Conservation (phyloP, 2,329 filamentous ascomycete genomes). For the Cladosporium sp. region DNA sequence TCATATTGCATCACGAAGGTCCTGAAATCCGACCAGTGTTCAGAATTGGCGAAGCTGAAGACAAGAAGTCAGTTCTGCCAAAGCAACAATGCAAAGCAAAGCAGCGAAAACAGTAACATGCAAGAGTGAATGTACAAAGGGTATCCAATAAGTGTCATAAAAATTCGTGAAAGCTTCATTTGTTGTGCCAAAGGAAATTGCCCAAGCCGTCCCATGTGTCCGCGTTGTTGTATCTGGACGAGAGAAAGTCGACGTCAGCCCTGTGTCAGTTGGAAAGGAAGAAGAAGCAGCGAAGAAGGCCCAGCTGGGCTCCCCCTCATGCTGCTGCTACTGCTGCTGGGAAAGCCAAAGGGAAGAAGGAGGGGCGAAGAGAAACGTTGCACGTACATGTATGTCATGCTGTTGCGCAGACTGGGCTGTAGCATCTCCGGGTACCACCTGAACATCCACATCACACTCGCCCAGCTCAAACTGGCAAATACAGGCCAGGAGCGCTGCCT, state of each 20-base stretch:
- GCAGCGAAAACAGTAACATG: not conserved
- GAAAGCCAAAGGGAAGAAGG: constrained; percentile 21
- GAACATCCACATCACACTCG: constrained; percentile 92
- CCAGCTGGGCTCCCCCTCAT: not conserved
- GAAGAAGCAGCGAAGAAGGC: not conserved
- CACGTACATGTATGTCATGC: constrained; percentile 95
- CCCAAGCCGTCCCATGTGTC: constrained; percentile 85
- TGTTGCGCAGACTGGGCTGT: constrained; percentile 86
- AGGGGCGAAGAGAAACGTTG: constrained; percentile 16
- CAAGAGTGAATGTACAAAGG: constrained; percentile 5
- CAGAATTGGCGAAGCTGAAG: constrained; percentile 33
- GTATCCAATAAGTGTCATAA: constrained; percentile 13
- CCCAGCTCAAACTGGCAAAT: constrained; percentile 91
- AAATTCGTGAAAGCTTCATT: constrained; percentile 29
- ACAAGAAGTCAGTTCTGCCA: constrained; percentile 17
- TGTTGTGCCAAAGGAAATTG: constrained; percentile 86
- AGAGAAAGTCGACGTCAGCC: constrained; percentile 35
- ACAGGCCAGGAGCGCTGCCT: constrained; percentile 80
- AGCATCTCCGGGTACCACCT: constrained; percentile 87
- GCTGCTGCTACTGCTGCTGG: not conserved
- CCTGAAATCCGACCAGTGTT: constrained; percentile 31
- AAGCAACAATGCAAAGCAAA: not conserved
- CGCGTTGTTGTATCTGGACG: constrained; percentile 69
- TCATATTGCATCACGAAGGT: constrained; percentile 31
- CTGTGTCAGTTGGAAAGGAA: constrained; percentile 28